Conservation (phyloP, 2,329 filamentous ascomycete species). For the Trichothecium sympodiale region DNA sequence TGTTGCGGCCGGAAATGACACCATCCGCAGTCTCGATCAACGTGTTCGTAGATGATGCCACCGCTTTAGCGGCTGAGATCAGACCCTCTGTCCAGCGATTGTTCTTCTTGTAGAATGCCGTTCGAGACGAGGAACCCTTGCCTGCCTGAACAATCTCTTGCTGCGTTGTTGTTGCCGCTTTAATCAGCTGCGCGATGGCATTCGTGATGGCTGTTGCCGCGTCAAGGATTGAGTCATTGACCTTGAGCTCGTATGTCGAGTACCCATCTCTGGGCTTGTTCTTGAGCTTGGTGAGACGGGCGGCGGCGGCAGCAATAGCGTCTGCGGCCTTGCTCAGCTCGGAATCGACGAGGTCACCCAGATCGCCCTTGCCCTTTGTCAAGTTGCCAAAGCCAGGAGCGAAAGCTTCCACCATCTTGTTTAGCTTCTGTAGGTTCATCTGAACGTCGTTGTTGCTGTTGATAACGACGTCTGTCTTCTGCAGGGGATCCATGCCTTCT, state of each 20-base stretch:
- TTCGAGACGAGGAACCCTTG: conserved; percentile 73
- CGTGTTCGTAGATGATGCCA: conserved; percentile 85
- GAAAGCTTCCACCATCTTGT: conserved; percentile 85
- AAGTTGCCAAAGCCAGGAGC: conserved; percentile 81
- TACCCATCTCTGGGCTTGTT: conserved; percentile 95
- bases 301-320: conserved; percentile 85
- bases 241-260: conserved; percentile 90
- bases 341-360: conserved; percentile 85
- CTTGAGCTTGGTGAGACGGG: conserved; percentile 80
- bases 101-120: conserved; percentile 99
- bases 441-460: conserved; percentile 96
- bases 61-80: conserved; percentile 93
- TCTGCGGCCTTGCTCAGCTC: conserved; percentile 91
- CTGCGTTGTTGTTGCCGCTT: conserved; percentile 84
- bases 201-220: conserved; percentile 88
- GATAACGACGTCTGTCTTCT: conserved; percentile 95
- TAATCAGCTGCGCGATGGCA: conserved; percentile 88
- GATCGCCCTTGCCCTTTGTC: conserved; percentile 65
- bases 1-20: conserved; percentile 84
- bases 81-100: conserved; percentile 98
- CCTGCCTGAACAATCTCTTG: conserved; percentile 95
- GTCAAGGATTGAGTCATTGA: conserved; percentile 90
- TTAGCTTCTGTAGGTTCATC: conserved; percentile 84
- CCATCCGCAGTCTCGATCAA: conserved; percentile 97
- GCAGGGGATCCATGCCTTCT: conserved; percentile 77